These are phyloP conservation scores for Saturnispora sekii DNA, from an alignment of 805 yeast genomes.

Conservation along the genomic window DNA sequence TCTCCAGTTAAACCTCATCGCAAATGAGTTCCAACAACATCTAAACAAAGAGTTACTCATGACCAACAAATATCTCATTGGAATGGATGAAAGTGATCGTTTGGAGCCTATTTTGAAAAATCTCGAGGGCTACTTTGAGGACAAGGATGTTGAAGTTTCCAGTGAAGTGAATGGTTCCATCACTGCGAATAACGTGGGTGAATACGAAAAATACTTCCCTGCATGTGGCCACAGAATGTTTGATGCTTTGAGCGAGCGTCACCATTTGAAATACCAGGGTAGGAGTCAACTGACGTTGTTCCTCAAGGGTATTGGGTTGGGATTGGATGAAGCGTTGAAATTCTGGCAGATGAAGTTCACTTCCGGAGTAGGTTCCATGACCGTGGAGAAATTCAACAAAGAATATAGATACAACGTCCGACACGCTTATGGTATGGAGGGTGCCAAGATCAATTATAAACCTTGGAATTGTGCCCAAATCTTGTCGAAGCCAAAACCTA, in stretches of 20 bases:
- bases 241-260: slow-evolving; percentile 44
- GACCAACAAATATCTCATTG: slow-evolving; percentile 71
- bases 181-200: slow-evolving; percentile 50
- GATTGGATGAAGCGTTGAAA: slow-evolving; percentile 75
- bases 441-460: slow-evolving; percentile 73
- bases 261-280: slow-evolving; percentile 74
- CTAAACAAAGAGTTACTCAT: slow-evolving; percentile 44
- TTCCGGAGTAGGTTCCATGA: slow-evolving; percentile 34
- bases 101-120: slow-evolving; percentile 76
- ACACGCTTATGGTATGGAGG: slow-evolving; percentile 88
- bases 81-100: slow-evolving; percentile 87
- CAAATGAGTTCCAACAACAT: slow-evolving; percentile 53
- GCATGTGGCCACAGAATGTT: slow-evolving; percentile 57
- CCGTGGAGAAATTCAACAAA: slow-evolving; percentile 70
- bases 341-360: slow-evolving; percentile 79
- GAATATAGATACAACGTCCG: slow-evolving; percentile 84
- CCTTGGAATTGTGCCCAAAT: slow-evolving; percentile 83
- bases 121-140: slow-evolving; percentile 61
- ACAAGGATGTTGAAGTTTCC: slow-evolving; percentile 33
- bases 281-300: slow-evolving; percentile 82
- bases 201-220: slow-evolving; percentile 62
- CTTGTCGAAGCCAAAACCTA: slow-evolving; percentile 60
- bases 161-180: slow-evolving; percentile 25
- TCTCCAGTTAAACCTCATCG: slow-evolving; percentile 61
- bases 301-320: slow-evolving; percentile 81